Evolutionary conservation across 768 basidiomycete genomes (phyloP).

Genomic region (Podaxis sp.): DNA sequence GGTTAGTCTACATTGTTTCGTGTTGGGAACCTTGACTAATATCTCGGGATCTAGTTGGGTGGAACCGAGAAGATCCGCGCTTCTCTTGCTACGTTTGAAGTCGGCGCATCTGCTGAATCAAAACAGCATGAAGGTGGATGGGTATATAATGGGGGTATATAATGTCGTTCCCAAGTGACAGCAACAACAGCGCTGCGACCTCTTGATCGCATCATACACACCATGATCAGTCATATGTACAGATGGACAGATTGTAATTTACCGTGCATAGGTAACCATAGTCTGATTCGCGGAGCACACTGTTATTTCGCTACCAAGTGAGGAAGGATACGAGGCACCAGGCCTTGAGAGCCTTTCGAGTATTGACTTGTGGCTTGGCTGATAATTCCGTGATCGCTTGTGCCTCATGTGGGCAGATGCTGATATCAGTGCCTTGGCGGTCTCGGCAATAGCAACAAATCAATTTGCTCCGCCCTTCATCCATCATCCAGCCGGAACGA

Average conservation of each 20-base stretch:
- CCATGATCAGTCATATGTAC: not conserved
- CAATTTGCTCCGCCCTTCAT: not conserved
- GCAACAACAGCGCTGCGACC: not conserved
- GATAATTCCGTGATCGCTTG: not conserved
- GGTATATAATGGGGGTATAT: not conserved
- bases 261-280: not conserved
- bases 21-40: not conserved
- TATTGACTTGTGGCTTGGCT: not conserved
- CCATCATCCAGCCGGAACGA: not conserved
- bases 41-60: slow-evolving; percentile 31
- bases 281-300: not conserved
- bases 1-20: slow-evolving; percentile 27
- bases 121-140: not conserved
- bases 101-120: not conserved
- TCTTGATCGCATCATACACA: slow-evolving; percentile 5
- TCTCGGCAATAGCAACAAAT: not conserved
- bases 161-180: not conserved
- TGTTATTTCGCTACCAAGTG: too few species aligned
- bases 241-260: slow-evolving; percentile 13
- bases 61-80: slow-evolving; percentile 30
- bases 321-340: not conserved
- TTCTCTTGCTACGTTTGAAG: slow-evolving; percentile 34
- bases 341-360: too few species aligned
- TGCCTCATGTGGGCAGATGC: not conserved
- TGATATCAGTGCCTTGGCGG: not conserved